A percentile compares a stretch with the other conserved stretches of the same genome.
phyloP scores from a whole-genome alignment of 176 grass and related monocot species.

The Puccinellia tenuiflora region DNA sequence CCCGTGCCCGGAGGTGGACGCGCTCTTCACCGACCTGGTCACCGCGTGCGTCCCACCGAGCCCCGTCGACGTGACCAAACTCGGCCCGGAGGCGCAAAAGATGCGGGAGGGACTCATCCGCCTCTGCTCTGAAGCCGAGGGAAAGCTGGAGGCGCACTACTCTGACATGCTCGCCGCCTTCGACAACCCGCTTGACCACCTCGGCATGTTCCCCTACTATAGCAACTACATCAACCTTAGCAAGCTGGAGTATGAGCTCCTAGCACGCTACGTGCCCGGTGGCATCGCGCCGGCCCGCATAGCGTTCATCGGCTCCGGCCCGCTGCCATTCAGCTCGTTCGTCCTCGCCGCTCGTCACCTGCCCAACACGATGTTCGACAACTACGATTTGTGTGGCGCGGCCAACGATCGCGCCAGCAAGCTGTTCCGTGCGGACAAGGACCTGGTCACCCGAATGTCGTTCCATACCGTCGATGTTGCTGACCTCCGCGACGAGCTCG shows the following conservation, averaged over 20 bases:
- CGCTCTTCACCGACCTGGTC: constrained; percentile 74
- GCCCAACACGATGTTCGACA: constrained; percentile 32
- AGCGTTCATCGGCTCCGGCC: constrained; percentile 58
- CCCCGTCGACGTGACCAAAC: constrained; percentile 54
- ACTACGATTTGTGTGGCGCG: constrained; percentile 35
- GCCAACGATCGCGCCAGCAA: constrained; percentile 52
- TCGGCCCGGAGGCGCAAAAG: constrained; percentile 27
- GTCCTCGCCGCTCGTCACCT: constrained; percentile 44
- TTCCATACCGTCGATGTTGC: constrained; percentile 73
- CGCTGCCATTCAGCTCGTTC: constrained; percentile 52
- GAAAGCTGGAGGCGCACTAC: constrained; percentile 64
- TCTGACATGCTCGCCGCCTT: constrained; percentile 50
- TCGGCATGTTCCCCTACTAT: constrained; percentile 62
- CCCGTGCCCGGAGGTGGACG: constrained; percentile 48
- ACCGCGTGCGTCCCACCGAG: constrained; percentile 49
- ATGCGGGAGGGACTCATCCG: constrained; percentile 54
- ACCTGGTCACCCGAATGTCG: constrained; percentile 36
- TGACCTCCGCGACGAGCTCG: constrained; percentile 22
- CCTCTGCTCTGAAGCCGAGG: constrained; percentile 62
- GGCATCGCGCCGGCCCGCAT: constrained; percentile 9
- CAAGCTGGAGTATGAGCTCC: constrained; percentile 57
- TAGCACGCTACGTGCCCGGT: constrained; percentile 33
- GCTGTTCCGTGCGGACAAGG: constrained; percentile 46
- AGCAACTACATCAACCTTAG: constrained; percentile 76
- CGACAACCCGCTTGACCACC: constrained; percentile 69